Conservation (phyloP, 768 basidiomycete genomes). For the Boletus bicolor region DNA sequence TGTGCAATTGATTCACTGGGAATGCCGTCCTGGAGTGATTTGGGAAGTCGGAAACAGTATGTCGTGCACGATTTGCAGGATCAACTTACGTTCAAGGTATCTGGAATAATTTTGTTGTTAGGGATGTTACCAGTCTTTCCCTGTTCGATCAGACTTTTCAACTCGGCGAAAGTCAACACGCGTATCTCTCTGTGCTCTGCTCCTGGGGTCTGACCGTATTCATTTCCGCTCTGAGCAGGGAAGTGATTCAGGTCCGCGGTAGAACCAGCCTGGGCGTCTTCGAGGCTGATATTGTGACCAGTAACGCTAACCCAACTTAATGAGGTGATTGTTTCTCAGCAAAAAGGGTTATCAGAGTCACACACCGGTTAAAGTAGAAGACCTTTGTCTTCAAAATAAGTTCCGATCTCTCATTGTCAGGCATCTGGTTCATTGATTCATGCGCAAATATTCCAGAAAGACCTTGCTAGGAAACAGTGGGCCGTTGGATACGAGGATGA, state of each 20-base stretch:
- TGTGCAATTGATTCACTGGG: constrained; percentile 55
- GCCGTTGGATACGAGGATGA: background rate
- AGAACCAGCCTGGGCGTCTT: constrained; percentile 21
- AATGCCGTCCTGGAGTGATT: constrained; percentile 42
- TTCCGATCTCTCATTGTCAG: constrained; percentile 43
- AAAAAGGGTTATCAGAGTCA: constrained; percentile 4
- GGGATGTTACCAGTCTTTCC: constrained; percentile 73
- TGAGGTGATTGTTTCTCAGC: constrained; percentile 30
- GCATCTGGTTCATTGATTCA: constrained; percentile 33
- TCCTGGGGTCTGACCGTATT: constrained; percentile 5
- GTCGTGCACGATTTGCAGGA: background rate
- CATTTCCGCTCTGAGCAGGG: constrained; percentile 22
- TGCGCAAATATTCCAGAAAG: constrained; percentile 52
- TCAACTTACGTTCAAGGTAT: constrained; percentile 57
- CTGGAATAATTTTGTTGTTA: constrained; percentile 70
- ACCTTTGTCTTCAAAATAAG: constrained; percentile 53
- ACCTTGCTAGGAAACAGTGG: constrained; percentile 51
- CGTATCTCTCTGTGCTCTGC: constrained; percentile 34
- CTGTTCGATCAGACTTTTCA: constrained; percentile 67
- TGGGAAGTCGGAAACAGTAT: background rate
- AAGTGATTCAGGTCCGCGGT: constrained; percentile 12
- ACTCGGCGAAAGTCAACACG: constrained; percentile 60
- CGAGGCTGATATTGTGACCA: constrained; percentile 27
- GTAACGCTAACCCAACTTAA: constrained; percentile 27
- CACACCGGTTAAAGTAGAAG: constrained; percentile 71